Percentiles rank a stretch among this genome's conserved stretches.
Conservation (phyloP, 2,329 filamentous ascomycete genomes). For the Westerdykella ornata region DNA sequence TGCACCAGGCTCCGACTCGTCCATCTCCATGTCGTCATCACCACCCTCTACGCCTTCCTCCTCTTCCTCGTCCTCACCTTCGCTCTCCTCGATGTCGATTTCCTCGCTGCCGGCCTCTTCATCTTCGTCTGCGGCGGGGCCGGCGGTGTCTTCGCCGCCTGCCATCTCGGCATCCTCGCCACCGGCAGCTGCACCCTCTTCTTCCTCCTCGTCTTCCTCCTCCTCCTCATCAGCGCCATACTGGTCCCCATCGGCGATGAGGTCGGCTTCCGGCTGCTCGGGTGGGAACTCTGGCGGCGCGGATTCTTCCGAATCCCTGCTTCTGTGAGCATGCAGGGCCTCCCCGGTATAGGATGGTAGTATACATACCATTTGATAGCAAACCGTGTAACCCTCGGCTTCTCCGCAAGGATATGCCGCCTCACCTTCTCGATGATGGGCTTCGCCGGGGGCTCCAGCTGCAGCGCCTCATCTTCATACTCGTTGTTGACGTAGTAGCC, state of each 20-base stretch:
- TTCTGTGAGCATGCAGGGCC: constrained; percentile 28
- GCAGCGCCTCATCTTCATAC: constrained; percentile 87
- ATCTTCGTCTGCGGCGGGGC: constrained; percentile 54
- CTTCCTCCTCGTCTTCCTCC: constrained; percentile 70
- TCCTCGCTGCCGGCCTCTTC: constrained; percentile 72
- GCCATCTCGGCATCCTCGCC: constrained; percentile 71
- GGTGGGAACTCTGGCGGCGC: constrained; percentile 94
- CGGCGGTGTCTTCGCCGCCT: constrained; percentile 54
- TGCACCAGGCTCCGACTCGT: constrained; percentile 41
- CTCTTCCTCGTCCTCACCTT: constrained; percentile 63
- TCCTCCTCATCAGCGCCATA: constrained; percentile 83
- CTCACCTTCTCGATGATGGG: constrained; percentile 86
- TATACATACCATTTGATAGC: constrained; percentile 85
- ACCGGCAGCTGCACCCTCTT: constrained; percentile 45
- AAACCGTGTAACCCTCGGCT: constrained; percentile 94
- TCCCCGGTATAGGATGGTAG: too few species aligned
- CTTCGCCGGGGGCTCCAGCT: constrained; percentile 82
- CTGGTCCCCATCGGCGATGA: constrained; percentile 72
- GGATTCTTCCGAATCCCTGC: constrained; percentile 93
- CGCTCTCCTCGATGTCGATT: constrained; percentile 69
- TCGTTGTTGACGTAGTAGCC: constrained; percentile 99
- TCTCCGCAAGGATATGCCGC: constrained; percentile 90
- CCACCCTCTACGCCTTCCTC: constrained; percentile 53
- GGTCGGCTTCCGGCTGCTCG: constrained; percentile 93
- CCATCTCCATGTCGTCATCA: constrained; percentile 54